Evolutionary conservation across 805 yeast species (phyloP).

Genomic region (Metschnikowia orientalis): DNA sequence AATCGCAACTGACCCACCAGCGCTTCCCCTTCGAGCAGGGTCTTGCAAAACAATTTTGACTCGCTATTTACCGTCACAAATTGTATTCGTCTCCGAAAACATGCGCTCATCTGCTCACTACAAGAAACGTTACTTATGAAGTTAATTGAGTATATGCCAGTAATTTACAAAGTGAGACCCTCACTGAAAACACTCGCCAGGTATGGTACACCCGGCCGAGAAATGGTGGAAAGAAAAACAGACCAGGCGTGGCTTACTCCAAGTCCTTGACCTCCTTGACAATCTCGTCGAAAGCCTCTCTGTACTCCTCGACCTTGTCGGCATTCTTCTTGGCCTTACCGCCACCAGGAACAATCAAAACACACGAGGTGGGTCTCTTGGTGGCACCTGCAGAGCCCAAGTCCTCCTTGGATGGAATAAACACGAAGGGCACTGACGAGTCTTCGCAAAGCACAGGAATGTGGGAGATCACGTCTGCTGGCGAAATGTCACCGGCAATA

Average conservation of each 20-base stretch:
- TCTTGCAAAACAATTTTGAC: too few relatives aligned
- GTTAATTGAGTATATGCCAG: constrained; percentile 11
- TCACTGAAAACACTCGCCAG: constrained; percentile 1
- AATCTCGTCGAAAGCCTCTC: constrained; percentile 87
- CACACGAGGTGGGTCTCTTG: constrained; percentile 97
- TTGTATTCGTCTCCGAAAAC: too few relatives aligned
- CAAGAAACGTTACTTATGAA: too few relatives aligned
- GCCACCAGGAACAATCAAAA: constrained; percentile 95
- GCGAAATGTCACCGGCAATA: constrained; percentile 97
- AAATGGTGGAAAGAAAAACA: constrained; percentile 1
- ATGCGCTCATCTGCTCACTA: too few relatives aligned
- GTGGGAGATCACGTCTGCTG: constrained; percentile 95
- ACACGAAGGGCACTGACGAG: constrained; percentile 81
- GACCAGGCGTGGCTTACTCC: constrained; percentile 9
- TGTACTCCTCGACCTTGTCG: constrained; percentile 72
- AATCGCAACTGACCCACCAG: too few relatives aligned
- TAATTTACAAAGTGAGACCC: constrained; percentile 11
- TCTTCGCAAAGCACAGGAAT: constrained; percentile 98
- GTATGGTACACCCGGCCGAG: constrained; percentile 4
- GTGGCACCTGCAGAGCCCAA: constrained; percentile 99
- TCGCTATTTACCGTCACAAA: too few relatives aligned
- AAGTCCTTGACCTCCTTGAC: constrained; percentile 74
- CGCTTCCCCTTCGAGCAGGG: too few relatives aligned
- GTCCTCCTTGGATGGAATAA: constrained; percentile 96
- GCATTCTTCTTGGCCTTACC: constrained; percentile 76